Percentiles rank a stretch among this genome's conserved stretches.
Conservation (phyloP, 1,284 basidiomycete genomes). For the Fistulinella cinereoalba region DNA sequence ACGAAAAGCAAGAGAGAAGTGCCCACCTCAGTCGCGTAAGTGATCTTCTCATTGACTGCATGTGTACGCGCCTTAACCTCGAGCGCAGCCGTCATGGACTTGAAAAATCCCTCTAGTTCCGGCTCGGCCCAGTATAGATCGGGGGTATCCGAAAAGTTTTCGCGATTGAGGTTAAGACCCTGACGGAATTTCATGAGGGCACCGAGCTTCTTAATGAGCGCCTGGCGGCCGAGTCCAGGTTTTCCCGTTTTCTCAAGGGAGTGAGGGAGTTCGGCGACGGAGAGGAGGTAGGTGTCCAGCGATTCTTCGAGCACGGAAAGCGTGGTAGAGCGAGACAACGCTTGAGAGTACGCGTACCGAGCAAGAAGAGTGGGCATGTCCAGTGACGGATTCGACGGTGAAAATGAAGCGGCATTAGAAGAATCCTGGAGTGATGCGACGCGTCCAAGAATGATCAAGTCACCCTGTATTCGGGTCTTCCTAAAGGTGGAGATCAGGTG, state of each 20-base stretch:
- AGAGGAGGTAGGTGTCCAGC: slow-evolving; percentile 77
- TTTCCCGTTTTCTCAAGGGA: slow-evolving; percentile 75
- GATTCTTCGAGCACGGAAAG: slow-evolving; percentile 81
- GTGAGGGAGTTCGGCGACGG: slow-evolving; percentile 75
- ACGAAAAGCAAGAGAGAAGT: not conserved
- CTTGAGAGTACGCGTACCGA: slow-evolving; percentile 87
- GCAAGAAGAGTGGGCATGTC: slow-evolving; percentile 70
- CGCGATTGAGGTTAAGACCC: slow-evolving; percentile 81
- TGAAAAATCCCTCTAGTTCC: slow-evolving; percentile 85
- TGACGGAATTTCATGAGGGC: slow-evolving; percentile 86
- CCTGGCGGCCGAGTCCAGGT: slow-evolving; percentile 74
- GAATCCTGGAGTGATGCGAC: slow-evolving; percentile 51
- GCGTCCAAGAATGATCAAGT: slow-evolving; percentile 84
- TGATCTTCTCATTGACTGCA: slow-evolving; percentile 88
- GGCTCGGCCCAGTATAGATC: slow-evolving; percentile 93
- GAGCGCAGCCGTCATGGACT: slow-evolving; percentile 74
- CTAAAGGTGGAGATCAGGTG: slow-evolving; percentile 49
- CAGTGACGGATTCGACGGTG: slow-evolving; percentile 45
- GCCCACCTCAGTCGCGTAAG: slow-evolving; percentile 81
- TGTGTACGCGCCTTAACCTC: slow-evolving; percentile 80
- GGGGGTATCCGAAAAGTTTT: slow-evolving; percentile 86
- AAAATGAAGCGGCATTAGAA: slow-evolving; percentile 41
- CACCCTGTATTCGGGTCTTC: slow-evolving; percentile 80
- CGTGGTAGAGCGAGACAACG: slow-evolving; percentile 82
- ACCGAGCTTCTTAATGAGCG: slow-evolving; percentile 85